phyloP scores from a whole-genome alignment of 2,329 filamentous ascomycete species.

The Aphanocladium album region DNA sequence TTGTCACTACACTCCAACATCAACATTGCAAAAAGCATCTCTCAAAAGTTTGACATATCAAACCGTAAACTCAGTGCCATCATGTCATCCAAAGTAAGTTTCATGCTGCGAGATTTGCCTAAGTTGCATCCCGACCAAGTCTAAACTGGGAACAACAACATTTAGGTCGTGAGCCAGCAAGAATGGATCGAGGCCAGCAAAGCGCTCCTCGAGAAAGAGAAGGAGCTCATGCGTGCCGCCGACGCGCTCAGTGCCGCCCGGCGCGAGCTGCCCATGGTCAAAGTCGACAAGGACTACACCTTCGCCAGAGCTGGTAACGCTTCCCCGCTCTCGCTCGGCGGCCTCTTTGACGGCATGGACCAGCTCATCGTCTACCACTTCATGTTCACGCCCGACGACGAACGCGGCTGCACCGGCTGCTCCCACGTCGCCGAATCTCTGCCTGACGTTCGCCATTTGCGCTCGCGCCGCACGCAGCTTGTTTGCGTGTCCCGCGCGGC shows the following conservation, averaged over 20 bases:
- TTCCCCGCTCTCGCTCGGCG: constrained; percentile 21
- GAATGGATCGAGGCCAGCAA: constrained; percentile 32
- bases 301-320: constrained; percentile 27
- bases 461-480: constrained; percentile 32
- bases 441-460: constrained; percentile 33
- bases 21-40: too few relatives aligned
- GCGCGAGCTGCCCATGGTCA: constrained; percentile 35
- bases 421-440: constrained; percentile 34
- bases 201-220: constrained; percentile 30
- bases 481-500: constrained; percentile 35
- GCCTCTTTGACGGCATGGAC: constrained; percentile 29
- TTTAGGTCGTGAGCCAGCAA: constrained; percentile 27
- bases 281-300: constrained; percentile 30
- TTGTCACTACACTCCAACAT: too few relatives aligned
- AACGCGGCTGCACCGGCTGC: constrained; percentile 34
- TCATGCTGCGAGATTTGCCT: background rate
- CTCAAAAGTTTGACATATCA: background rate
- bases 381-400: constrained; percentile 35
- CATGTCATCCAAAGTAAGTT: constrained; percentile 20
- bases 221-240: constrained; percentile 25
- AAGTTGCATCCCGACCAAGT: background rate
- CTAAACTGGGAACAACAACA: background rate
- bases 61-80: background rate
- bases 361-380: constrained; percentile 42
- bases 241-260: constrained; percentile 27